Evolutionary conservation across 305 asterid species (phyloP).

Genomic region (Solanum chacoense): DNA sequence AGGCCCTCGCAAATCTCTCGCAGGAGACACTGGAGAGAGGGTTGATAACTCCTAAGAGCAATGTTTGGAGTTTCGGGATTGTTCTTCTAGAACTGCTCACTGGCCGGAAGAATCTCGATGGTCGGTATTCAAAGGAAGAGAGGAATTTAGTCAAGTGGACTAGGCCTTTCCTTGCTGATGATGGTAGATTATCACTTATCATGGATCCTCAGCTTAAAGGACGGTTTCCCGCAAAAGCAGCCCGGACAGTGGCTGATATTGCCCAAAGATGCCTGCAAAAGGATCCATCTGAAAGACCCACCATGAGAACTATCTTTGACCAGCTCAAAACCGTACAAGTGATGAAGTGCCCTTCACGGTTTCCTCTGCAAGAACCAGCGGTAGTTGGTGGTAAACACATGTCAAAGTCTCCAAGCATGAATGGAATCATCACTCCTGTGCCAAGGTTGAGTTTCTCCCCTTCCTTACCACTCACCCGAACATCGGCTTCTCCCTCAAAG

Average conservation of each 20-base stretch:
- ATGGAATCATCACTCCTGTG: slow-evolving; percentile 45
- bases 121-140: slow-evolving; percentile 79
- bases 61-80: slow-evolving; percentile 97
- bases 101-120: slow-evolving; percentile 81
- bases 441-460: slow-evolving; percentile 48
- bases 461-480: slow-evolving; percentile 38
- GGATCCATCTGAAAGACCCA: slow-evolving; percentile 94
- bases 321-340: slow-evolving; percentile 74
- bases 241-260: slow-evolving; percentile 75
- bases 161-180: slow-evolving; percentile 82
- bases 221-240: slow-evolving; percentile 88
- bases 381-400: slow-evolving; percentile 51
- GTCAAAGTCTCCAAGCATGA: slow-evolving; percentile 76
- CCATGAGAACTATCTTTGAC: slow-evolving; percentile 83
- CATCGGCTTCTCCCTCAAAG: slow-evolving; percentile 30
- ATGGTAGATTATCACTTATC: slow-evolving; percentile 73
- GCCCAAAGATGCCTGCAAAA: slow-evolving; percentile 84
- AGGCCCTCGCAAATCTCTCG: slow-evolving; percentile 90
- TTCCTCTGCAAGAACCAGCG: slow-evolving; percentile 89
- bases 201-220: slow-evolving; percentile 97
- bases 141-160: slow-evolving; percentile 89
- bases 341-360: slow-evolving; percentile 74
- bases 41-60: slow-evolving; percentile 88
- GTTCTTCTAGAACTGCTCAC: slow-evolving; percentile 94
- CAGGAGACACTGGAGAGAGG: slow-evolving; percentile 90